These are phyloP conservation scores for Plasmodium fragile DNA, from an alignment of 169 alveolate genomes.

Conservation along the genomic window DNA sequence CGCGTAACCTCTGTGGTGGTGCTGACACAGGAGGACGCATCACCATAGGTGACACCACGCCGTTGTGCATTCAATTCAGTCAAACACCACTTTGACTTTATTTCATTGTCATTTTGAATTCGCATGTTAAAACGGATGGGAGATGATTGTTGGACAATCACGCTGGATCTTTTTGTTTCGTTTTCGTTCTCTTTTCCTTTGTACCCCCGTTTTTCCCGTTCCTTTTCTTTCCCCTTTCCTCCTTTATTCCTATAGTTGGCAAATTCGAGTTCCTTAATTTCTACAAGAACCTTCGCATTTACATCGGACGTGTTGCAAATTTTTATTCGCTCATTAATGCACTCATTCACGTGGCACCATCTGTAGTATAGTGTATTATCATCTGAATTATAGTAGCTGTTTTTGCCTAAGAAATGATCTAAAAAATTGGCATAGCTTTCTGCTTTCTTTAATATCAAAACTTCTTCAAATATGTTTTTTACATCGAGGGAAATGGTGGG, in stretches of 20 bases:
- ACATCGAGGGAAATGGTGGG: constrained; percentile 58
- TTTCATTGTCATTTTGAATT: constrained; percentile 35
- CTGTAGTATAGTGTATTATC: constrained; percentile 55
- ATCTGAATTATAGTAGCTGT: constrained; percentile 60
- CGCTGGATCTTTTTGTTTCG: not conserved
- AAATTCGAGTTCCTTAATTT: constrained; percentile 36
- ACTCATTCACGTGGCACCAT: constrained; percentile 56
- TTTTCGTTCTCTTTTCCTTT: constrained; percentile 14
- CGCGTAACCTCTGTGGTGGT: constrained; percentile 20
- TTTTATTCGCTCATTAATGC: constrained; percentile 62
- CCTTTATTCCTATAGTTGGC: not conserved
- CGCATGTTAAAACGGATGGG: constrained; percentile 22
- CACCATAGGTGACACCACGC: not conserved
- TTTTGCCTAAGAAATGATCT: constrained; percentile 26
- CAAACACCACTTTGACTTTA: constrained; percentile 45
- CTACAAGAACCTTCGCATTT: constrained; percentile 37
- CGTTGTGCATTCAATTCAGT: constrained; percentile 1
- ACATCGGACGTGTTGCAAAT: constrained; percentile 61
- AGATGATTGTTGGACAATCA: not conserved
- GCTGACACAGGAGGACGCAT: not conserved
- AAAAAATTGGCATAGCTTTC: constrained; percentile 22
- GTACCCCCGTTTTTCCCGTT: not conserved
- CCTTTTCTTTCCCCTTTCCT: constrained; percentile 6
- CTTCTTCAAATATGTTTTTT: constrained; percentile 70
- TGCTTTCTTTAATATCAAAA: constrained; percentile 14